These are phyloP conservation scores for Knoxdaviesia proteae DNA, from an alignment of 2,329 filamentous ascomycete genomes.

Conservation along the genomic window DNA sequence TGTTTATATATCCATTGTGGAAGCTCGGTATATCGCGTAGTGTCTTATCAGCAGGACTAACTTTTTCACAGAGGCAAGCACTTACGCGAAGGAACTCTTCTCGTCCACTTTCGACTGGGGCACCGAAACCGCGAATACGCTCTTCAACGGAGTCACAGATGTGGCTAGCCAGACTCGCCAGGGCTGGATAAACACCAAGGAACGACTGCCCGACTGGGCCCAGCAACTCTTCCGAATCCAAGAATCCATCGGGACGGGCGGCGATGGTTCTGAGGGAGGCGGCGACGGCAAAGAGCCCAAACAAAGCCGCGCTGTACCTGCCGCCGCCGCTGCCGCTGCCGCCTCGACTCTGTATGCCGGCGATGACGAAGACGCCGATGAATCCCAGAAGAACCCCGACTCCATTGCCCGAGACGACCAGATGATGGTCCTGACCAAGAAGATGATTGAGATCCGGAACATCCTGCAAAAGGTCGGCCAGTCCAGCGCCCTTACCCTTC, in stretches of 20 bases:
- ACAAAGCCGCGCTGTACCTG: constrained; percentile 37
- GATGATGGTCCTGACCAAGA: constrained; percentile 98
- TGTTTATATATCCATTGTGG: not conserved
- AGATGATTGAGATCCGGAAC: constrained; percentile 97
- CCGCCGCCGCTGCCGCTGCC: constrained; percentile 47
- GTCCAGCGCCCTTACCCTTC: constrained; percentile 68
- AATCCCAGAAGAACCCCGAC: constrained; percentile 30
- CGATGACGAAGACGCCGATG: constrained; percentile 38
- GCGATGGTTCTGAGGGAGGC: constrained; percentile 22
- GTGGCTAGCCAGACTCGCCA: constrained; percentile 60
- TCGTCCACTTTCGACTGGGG: constrained; percentile 53
- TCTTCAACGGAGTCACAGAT: constrained; percentile 53
- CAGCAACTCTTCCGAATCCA: constrained; percentile 47
- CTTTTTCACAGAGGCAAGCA: constrained; percentile 21
- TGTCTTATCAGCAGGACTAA: not conserved
- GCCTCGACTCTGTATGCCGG: constrained; percentile 51
- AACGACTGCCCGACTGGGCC: constrained; percentile 56
- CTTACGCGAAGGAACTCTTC: constrained; percentile 42
- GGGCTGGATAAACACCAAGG: constrained; percentile 71
- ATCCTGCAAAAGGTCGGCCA: constrained; percentile 84
- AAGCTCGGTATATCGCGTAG: not conserved
- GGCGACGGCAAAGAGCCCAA: constrained; percentile 27
- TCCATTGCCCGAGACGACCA: constrained; percentile 74
- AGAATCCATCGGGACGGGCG: constrained; percentile 34
- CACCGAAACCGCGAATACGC: constrained; percentile 40